These are phyloP conservation scores for Oehlia diaphana DNA, from an alignment of 192 early-diverging fungal genomes.

Conservation along the genomic window DNA sequence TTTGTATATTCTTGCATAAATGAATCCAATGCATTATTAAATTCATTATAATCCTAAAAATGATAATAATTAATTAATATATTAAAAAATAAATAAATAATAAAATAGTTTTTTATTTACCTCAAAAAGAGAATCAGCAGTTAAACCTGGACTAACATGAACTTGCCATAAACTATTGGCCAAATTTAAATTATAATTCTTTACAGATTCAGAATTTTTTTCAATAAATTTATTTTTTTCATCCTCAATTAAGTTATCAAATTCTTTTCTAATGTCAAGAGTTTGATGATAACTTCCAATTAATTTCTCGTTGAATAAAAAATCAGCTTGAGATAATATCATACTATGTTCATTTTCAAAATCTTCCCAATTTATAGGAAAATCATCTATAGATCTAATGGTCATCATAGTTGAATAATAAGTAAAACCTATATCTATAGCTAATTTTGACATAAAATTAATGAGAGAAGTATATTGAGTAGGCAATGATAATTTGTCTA, in stretches of 20 bases:
- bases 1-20: neutral
- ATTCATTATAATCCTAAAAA: neutral
- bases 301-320: neutral
- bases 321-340: neutral
- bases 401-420: neutral
- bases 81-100: neutral
- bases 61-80: neutral
- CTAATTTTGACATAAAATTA: neutral
- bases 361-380: neutral
- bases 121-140: neutral
- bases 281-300: neutral
- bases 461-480: neutral
- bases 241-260: neutral
- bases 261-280: neutral
- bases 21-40: neutral
- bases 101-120: neutral
- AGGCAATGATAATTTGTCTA: neutral
- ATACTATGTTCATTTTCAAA: neutral
- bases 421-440: neutral
- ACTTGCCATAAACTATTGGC: neutral
- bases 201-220: slow-evolving; percentile 11
- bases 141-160: neutral
- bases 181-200: neutral
- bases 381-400: neutral
- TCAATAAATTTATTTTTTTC: neutral